Conservation (phyloP, 352 stramenopile genomes). For the Phytophthora constricta region DNA sequence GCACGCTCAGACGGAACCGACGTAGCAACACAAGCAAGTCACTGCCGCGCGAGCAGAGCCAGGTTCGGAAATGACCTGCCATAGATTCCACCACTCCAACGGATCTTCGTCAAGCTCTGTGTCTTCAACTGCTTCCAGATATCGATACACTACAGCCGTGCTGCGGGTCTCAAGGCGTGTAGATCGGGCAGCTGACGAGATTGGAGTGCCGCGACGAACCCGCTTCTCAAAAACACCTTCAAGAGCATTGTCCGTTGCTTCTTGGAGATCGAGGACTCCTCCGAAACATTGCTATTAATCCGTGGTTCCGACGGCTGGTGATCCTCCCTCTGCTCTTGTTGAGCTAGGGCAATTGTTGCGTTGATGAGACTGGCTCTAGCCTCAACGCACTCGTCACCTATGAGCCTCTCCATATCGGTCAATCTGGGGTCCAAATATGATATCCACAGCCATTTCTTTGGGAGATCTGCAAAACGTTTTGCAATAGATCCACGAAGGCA, state of each 20-base stretch:
- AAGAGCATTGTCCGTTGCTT: not conserved
- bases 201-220: not conserved
- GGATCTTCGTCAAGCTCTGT: not conserved
- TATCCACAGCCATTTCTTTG: conserved; percentile 9
- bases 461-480: conserved; percentile 1
- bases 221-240: not conserved
- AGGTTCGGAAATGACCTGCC: not conserved
- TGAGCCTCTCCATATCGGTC: conserved; percentile 8
- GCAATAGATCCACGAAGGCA: conserved; percentile 1
- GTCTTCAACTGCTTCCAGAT: not conserved
- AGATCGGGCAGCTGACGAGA: not conserved
- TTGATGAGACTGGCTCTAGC: not conserved
- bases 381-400: not conserved
- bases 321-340: not conserved
- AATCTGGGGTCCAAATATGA: conserved; percentile 10
- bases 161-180: not conserved
- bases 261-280: not conserved
- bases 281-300: too few species aligned
- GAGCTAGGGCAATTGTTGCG: not conserved
- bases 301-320: not conserved
- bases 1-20: conserved; percentile 20
- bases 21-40: conserved; percentile 9
- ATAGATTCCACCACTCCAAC: conserved; percentile 7
- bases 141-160: not conserved
- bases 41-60: conserved; percentile 3